Conservation (phyloP, 2,329 filamentous ascomycete species). For the Exophiala lecanii-corni region DNA sequence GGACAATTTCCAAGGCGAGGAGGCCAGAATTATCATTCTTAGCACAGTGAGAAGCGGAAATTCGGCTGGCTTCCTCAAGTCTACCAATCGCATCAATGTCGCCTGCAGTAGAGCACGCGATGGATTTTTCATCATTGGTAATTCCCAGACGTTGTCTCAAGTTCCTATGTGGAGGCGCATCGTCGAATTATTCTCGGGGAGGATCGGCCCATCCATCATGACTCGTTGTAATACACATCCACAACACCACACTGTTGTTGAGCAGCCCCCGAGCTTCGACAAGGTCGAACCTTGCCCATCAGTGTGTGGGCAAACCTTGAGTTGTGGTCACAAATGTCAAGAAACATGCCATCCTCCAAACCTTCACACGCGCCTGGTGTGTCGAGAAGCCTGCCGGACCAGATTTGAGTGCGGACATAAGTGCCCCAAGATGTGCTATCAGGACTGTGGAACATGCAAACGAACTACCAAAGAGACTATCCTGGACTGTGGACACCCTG, state of each 20-base stretch:
- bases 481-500: constrained; percentile 24
- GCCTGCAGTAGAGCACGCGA: constrained; percentile 31
- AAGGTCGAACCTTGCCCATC: constrained; percentile 22
- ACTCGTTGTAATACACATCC: constrained; percentile 27
- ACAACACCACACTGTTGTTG: constrained; percentile 15
- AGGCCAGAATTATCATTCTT: constrained; percentile 33
- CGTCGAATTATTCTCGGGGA: constrained; percentile 23
- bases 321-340: constrained; percentile 27
- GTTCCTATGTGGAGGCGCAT: constrained; percentile 31
- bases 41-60: constrained; percentile 32
- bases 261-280: constrained; percentile 27
- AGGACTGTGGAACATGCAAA: constrained; percentile 22
- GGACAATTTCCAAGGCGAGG: constrained; percentile 36
- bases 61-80: constrained; percentile 31
- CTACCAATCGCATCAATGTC: constrained; percentile 34
- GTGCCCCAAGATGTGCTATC: constrained; percentile 23
- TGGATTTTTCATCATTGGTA: constrained; percentile 34
- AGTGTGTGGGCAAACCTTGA: constrained; percentile 23
- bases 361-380: constrained; percentile 23
- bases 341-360: constrained; percentile 24
- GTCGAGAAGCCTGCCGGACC: constrained; percentile 20
- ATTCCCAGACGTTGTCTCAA: constrained; percentile 24
- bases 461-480: constrained; percentile 5
- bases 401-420: constrained; percentile 21
- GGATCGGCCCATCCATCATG: constrained; percentile 26